Base-by-base conservation (phyloP, 352 stramenopile species). In the Phytophthora niederhauseri region DNA sequence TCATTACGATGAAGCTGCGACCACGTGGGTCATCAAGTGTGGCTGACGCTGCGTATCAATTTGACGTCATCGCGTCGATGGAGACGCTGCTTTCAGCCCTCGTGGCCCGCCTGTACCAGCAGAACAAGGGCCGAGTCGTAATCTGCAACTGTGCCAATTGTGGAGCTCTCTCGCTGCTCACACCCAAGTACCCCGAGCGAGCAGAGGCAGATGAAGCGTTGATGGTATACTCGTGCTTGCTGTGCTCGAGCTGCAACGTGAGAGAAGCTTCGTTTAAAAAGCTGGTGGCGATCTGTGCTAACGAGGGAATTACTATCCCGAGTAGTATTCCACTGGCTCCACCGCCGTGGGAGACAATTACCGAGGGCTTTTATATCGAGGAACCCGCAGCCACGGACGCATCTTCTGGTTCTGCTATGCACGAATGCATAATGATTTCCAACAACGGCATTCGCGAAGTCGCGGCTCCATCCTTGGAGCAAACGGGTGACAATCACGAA, bases 161-260 rank as follows among this genome's bases (percentile, higher is more conserved):
- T 51, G 67, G 84, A 12, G 82, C 77, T 17, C 55, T 93, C 28
- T 93, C 82, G 8, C 64, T 89, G 51, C 70, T 84, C 43, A 80
- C 84, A 9, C 64, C 73, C 6, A 85, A 89, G 45, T 90, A 80
- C 54, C 30, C 76, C 3, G 34, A 53, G 31, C 54, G 67, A 24
- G 49, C 48, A 54, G 28, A 73, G 31, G 45, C 58, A 9, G 56
- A 76, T 8, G 75, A 82, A 11, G 45, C 65, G 7, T 54, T 89
- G 38, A 58, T 77, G n/a, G 64, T 94, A 5, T 85, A 83, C 60
- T 71, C 77, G 22, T 95, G 88, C 36, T 68, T 92, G 59, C 56
- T 95, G 5, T 95, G 88, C 54, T 78, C 66, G 20, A 94, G 84
- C 50, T 75, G 69, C 64, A 93, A 95, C 50, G 81, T 94, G 3